These are phyloP conservation scores for Tetraselmis striata DNA, from an alignment of 139 green algal species.

Conservation along the genomic window DNA sequence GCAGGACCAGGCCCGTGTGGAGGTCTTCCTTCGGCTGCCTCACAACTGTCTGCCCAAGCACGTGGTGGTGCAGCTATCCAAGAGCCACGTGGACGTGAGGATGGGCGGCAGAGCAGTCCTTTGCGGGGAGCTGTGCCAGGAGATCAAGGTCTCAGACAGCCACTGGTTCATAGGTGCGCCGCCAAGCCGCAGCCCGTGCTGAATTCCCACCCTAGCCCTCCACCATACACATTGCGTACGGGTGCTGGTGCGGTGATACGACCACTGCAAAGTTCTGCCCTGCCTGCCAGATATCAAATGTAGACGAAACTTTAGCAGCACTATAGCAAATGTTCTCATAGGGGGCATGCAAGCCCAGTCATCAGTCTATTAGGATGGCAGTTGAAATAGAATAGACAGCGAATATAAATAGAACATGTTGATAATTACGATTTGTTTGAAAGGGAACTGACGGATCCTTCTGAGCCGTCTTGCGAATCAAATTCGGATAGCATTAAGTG, in stretches of 20 bases:
- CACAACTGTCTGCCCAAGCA: slow-evolving; percentile 11
- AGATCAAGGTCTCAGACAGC: slow-evolving; percentile 70
- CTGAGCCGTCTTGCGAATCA: too few species aligned
- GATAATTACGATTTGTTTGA: too few species aligned
- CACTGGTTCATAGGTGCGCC: slow-evolving; percentile 57
- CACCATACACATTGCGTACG: background rate
- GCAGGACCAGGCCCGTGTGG: slow-evolving; percentile 74
- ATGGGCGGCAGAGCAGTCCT: slow-evolving; percentile 40
- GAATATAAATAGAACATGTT: slow-evolving; percentile 13
- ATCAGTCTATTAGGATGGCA: background rate
- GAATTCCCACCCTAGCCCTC: background rate
- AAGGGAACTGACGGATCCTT: too few species aligned
- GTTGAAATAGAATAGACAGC: background rate
- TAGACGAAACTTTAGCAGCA: too few species aligned
- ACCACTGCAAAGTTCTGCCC: too few species aligned
- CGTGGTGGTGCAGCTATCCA: slow-evolving; percentile 29
- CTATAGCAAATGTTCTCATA: too few species aligned
- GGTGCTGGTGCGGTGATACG: too few species aligned
- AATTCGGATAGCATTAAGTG: too few species aligned
- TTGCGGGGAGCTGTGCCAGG: slow-evolving; percentile 37
- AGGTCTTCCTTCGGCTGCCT: slow-evolving; percentile 62
- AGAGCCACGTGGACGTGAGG: slow-evolving; percentile 30
- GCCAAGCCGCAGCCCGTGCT: too few species aligned
- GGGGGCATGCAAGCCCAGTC: too few species aligned
- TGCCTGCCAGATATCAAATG: too few species aligned